Conservation (phyloP, 331 rosid genomes). For the Erythrophleum ivorense region DNA sequence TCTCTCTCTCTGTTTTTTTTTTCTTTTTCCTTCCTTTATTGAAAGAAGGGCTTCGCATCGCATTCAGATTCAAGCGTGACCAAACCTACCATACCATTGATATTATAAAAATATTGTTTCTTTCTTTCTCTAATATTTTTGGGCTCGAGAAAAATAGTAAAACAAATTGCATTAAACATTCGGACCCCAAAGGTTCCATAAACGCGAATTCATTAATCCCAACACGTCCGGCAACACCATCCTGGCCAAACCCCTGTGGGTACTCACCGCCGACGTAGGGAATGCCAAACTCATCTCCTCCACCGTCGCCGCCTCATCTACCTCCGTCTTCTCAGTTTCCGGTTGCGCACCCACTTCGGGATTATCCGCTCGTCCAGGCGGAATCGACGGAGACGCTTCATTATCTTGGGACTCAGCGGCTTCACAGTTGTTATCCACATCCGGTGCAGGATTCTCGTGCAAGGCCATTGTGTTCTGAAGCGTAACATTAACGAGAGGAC, state of each 20-base stretch:
- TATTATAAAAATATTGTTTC: slow-evolving; percentile 1
- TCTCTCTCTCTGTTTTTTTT: background rate
- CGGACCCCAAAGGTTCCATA: slow-evolving; percentile 84
- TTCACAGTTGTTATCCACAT: background rate
- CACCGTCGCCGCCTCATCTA: background rate
- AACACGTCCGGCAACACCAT: slow-evolving; percentile 80
- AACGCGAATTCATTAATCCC: slow-evolving; percentile 71
- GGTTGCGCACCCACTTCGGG: background rate
- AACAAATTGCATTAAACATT: slow-evolving; percentile 42
- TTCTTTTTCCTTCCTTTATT: background rate
- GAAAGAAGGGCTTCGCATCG: background rate
- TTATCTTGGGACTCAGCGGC: background rate
- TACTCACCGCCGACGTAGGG: slow-evolving; percentile 44
- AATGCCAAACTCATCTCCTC: slow-evolving; percentile 28
- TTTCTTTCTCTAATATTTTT: background rate
- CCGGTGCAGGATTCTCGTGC: background rate
- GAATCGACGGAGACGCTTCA: slow-evolving; percentile 2
- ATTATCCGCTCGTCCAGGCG: slow-evolving; percentile 2
- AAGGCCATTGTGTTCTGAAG: background rate
- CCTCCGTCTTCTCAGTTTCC: background rate
- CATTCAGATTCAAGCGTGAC: background rate
- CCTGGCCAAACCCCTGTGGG: slow-evolving; percentile 64
- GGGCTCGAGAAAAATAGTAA: slow-evolving; percentile 35
- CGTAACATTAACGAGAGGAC: slow-evolving; percentile 1
- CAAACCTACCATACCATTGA: slow-evolving; percentile 35